Evolutionary conservation across 768 basidiomycete species (phyloP).

Genomic region (Kwoniella dendrophila): DNA sequence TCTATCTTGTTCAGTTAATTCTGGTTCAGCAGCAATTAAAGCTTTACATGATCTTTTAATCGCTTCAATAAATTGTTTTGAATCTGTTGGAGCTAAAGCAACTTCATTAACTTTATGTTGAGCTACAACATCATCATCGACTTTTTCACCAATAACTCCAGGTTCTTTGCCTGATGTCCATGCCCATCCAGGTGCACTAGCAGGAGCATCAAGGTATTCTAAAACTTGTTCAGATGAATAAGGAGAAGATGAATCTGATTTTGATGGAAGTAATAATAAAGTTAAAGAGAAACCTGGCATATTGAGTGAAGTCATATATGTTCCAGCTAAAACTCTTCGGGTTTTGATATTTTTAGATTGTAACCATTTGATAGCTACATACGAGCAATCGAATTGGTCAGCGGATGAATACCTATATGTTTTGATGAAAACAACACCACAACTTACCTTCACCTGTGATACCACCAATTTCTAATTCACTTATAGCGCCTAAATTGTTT

Average conservation of each 20-base stretch:
- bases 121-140: constrained; percentile 21
- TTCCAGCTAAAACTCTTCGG: constrained; percentile 71
- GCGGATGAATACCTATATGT: no score
- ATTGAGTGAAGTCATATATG: constrained; percentile 70
- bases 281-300: constrained; percentile 57
- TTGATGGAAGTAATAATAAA: constrained; percentile 66
- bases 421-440: no score
- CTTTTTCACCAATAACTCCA: constrained; percentile 31
- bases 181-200: constrained; percentile 78
- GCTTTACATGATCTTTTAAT: constrained; percentile 41
- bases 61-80: constrained; percentile 37
- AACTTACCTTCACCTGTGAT: constrained; percentile 44
- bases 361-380: constrained; percentile 44
- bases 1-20: constrained; percentile 87
- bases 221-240: constrained; percentile 54
- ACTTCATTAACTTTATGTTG: constrained; percentile 38
- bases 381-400: not conserved
- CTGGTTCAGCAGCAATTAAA: constrained; percentile 76
- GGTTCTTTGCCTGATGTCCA: constrained; percentile 63
- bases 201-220: constrained; percentile 55
- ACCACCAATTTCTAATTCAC: constrained; percentile 53
- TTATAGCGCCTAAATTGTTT: constrained; percentile 57
- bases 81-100: constrained; percentile 36
- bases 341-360: constrained; percentile 59
- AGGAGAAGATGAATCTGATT: constrained; percentile 27